phyloP scores from a whole-genome alignment of 140 eudicot genomes.

The Bidens hawaiensis region DNA sequence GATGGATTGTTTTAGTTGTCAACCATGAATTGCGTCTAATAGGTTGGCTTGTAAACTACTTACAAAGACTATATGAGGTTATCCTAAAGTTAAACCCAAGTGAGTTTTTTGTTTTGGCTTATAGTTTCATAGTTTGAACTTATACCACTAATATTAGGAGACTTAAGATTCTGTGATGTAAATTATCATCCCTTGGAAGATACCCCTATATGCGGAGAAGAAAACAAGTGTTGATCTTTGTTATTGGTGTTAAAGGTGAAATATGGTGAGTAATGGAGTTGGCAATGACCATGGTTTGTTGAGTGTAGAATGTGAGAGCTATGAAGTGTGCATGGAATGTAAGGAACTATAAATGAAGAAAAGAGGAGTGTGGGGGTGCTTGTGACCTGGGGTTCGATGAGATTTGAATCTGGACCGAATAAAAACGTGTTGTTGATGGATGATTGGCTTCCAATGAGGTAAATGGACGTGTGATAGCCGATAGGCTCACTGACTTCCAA shows the following conservation, averaged over 20 bases:
- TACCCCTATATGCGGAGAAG: neutral
- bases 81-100: neutral
- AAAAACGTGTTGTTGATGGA: neutral
- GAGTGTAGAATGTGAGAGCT: neutral
- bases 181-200: neutral
- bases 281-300: neutral
- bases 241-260: neutral
- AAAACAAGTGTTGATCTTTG: neutral
- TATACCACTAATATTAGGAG: neutral
- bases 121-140: neutral
- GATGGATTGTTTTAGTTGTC: too few species aligned
- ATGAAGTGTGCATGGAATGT: neutral
- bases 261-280: too few species aligned
- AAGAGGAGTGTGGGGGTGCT: neutral
- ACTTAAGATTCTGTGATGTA: neutral
- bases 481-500: too few species aligned
- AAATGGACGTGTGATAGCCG: too few species aligned
- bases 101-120: neutral
- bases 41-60: neutral
- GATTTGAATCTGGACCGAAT: neutral
- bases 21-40: neutral
- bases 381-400: neutral
- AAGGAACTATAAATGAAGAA: neutral
- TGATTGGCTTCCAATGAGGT: too few species aligned
- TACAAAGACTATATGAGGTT: neutral